phyloP scores from a whole-genome alignment of 176 grass and related monocot genomes.

The Chloris gayana region DNA sequence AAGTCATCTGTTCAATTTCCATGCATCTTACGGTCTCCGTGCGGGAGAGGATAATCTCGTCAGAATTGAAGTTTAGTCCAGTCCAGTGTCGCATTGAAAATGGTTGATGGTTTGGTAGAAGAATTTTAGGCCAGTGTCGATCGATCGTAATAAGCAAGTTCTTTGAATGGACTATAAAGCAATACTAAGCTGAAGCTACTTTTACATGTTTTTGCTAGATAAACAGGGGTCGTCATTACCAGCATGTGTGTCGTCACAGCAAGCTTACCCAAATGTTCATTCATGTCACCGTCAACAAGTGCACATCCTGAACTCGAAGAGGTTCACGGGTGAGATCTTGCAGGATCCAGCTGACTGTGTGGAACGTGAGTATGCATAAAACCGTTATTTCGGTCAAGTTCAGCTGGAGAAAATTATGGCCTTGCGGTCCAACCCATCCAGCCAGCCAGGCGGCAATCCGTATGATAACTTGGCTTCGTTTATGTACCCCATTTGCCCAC shows the following conservation, averaged over 20 bases:
- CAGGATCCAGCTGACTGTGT: background rate
- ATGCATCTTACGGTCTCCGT: background rate
- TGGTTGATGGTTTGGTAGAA: no score
- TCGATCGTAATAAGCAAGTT: no score
- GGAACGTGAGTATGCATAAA: background rate
- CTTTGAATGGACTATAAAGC: no score
- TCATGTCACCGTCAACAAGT: background rate
- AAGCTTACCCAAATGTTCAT: background rate
- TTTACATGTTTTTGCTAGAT: no score
- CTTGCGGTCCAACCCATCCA: background rate
- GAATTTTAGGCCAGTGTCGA: no score
- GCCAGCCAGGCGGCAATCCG: background rate
- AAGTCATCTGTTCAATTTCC: background rate
- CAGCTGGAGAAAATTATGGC: constrained; percentile 1
- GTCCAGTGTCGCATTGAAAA: no score
- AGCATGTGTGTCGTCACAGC: no score
- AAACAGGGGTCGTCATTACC: no score
- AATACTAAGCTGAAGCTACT: no score
- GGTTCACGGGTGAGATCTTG: background rate
- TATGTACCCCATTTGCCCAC: background rate
- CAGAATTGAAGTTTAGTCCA: background rate
- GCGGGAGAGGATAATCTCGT: background rate
- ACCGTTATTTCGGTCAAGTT: background rate
- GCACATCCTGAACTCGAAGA: background rate
- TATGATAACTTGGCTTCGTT: background rate